Evolutionary conservation across 192 early-diverging fungal genomes (phyloP).

Genomic region (Rhizophagus sp.): DNA sequence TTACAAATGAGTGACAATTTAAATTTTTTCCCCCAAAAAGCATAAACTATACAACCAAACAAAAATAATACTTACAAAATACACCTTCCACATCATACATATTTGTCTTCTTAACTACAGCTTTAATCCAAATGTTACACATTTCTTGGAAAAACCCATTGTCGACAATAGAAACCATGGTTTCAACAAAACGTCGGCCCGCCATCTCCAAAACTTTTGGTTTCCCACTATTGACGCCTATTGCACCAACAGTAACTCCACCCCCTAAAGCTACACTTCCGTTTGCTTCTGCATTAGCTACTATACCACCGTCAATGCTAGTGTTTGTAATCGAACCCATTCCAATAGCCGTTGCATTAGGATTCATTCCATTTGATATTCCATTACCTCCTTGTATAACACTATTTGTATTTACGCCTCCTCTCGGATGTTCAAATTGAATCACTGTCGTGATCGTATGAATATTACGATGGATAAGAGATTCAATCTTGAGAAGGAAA

Average conservation of each 20-base stretch:
- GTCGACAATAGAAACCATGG: constrained; percentile 45
- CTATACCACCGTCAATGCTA: neutral
- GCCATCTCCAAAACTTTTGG: constrained; percentile 52
- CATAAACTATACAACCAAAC: neutral
- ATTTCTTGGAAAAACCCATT: constrained; percentile 51
- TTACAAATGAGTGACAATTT: no score
- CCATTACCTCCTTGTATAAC: constrained; percentile 30
- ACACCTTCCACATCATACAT: constrained; percentile 54
- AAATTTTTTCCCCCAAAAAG: neutral
- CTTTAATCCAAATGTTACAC: constrained; percentile 50
- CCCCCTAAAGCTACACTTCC: neutral
- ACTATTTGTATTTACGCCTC: constrained; percentile 21
- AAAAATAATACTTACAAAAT: constrained; percentile 39
- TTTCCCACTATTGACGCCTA: constrained; percentile 40
- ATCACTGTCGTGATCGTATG: constrained; percentile 54
- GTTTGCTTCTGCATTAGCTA: constrained; percentile 29
- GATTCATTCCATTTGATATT: constrained; percentile 36
- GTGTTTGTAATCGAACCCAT: neutral
- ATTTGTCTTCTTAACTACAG: constrained; percentile 49
- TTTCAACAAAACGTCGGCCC: constrained; percentile 47
- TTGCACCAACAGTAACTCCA: constrained; percentile 28
- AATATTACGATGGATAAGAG: constrained; percentile 49
- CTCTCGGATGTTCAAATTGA: constrained; percentile 42
- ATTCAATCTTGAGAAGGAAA: constrained; percentile 51
- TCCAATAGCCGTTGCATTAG: constrained; percentile 29